Percentiles rank a stretch among this genome's conserved stretches.
Evolutionary conservation across 1,284 basidiomycete genomes (phyloP).

Genomic region (Cryptococcus sp.): DNA sequence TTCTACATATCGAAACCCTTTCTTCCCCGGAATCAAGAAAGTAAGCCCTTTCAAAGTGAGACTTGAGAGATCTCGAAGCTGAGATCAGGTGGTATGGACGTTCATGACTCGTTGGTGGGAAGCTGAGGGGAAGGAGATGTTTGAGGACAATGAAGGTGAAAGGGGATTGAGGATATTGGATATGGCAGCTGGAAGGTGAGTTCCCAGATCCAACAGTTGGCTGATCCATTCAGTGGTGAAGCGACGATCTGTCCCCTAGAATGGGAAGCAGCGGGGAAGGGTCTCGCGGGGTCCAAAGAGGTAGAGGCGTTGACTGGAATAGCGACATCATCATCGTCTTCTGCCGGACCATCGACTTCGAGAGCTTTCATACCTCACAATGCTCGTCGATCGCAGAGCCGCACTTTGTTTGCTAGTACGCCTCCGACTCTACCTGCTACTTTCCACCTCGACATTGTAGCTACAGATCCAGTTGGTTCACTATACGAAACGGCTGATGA

Average conservation of each 20-base stretch:
- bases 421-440: background rate
- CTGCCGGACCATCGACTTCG: background rate
- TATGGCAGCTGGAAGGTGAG: constrained; percentile 54
- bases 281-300: background rate
- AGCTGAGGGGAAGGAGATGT: constrained; percentile 37
- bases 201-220: background rate
- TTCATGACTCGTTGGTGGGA: constrained; percentile 50
- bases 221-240: constrained; percentile 37
- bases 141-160: constrained; percentile 3
- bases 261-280: constrained; percentile 32
- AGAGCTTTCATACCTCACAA: constrained; percentile 38
- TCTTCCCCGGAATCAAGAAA: constrained; percentile 62
- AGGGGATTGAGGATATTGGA: constrained; percentile 49
- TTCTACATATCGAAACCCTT: constrained; percentile 65
- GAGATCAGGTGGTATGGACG: constrained; percentile 27
- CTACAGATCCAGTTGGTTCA: constrained; percentile 50
- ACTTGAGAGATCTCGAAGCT: background rate
- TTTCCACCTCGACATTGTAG: constrained; percentile 27
- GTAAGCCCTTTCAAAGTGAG: constrained; percentile 33
- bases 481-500: background rate
- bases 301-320: too few relatives aligned
- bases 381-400: constrained; percentile 8
- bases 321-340: constrained; percentile 1
- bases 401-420: background rate
- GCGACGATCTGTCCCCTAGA: constrained; percentile 44